These are phyloP conservation scores for Astragalus membranaceus DNA, from an alignment of 306 rosid genomes.

Conservation along the genomic window DNA sequence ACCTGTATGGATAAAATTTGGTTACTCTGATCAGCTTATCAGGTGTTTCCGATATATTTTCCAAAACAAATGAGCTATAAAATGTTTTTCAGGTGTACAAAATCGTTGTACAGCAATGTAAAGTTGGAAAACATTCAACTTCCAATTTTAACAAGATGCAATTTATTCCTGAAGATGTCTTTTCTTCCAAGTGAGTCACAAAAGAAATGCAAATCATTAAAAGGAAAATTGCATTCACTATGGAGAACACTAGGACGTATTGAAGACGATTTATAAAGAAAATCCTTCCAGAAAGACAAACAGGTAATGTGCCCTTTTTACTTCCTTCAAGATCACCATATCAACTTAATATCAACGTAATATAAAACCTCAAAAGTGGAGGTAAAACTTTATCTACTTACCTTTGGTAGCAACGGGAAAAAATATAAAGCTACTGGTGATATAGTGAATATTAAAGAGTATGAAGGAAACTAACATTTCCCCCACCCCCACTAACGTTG, in stretches of 20 bases:
- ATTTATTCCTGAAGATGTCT: not conserved
- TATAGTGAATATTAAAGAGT: not conserved
- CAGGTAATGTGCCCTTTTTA: not conserved
- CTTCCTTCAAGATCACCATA: not conserved
- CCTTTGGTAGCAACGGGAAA: not conserved
- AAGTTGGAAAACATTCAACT: not conserved
- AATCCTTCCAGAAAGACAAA: not conserved
- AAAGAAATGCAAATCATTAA: not conserved
- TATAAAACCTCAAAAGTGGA: not conserved
- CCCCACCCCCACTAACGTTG: too few species aligned
- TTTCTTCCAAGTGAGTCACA: not conserved
- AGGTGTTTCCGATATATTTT: not conserved
- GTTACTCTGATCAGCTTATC: not conserved
- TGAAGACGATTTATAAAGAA: not conserved
- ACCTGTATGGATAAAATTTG: slow-evolving; percentile 45
- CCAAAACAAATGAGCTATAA: not conserved
- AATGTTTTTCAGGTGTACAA: not conserved
- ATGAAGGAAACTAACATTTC: too few species aligned
- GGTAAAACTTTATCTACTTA: not conserved
- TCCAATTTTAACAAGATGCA: not conserved
- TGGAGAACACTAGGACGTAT: not conserved
- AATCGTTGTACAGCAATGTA: not conserved
- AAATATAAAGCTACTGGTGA: not conserved
- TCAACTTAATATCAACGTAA: not conserved
- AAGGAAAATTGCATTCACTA: not conserved